These are phyloP conservation scores for Ceratonia siliqua DNA, from an alignment of 306 rosid genomes.

Conservation along the genomic window DNA sequence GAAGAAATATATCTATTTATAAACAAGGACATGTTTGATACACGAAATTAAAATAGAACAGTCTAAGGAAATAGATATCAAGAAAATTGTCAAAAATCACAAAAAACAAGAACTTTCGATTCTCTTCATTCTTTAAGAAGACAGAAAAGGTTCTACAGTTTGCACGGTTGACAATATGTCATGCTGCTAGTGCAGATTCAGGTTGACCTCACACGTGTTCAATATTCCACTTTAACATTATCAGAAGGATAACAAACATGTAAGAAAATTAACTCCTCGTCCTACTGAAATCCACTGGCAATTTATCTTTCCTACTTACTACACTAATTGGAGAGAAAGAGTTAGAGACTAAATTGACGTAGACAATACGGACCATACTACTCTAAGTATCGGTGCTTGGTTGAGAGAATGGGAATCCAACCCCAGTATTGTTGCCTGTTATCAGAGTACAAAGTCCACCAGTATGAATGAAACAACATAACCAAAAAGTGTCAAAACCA, in stretches of 20 bases:
- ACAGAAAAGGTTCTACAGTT: neutral
- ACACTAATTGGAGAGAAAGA: too few relatives aligned
- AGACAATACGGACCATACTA: too few relatives aligned
- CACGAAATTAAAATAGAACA: too few relatives aligned
- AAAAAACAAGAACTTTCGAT: neutral
- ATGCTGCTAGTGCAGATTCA: neutral
- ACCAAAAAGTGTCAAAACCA: neutral
- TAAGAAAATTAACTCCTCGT: neutral
- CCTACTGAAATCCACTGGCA: neutral
- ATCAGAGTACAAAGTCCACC: neutral
- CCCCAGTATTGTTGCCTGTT: neutral
- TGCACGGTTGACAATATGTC: neutral
- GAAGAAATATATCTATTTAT: neutral
- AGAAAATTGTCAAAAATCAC: neutral
- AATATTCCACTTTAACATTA: neutral
- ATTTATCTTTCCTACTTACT: neutral
- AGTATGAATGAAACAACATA: neutral
- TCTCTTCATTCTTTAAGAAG: neutral
- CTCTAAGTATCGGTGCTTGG: too few relatives aligned
- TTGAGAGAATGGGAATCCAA: neutral
- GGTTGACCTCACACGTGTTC: neutral
- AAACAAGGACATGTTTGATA: neutral
- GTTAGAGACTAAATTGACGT: too few relatives aligned
- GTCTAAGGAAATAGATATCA: neutral
- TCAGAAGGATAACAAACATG: neutral